Evolutionary conservation across 208 protist genomes (phyloP).

Genomic region (Trypanosoma cruzi): DNA sequence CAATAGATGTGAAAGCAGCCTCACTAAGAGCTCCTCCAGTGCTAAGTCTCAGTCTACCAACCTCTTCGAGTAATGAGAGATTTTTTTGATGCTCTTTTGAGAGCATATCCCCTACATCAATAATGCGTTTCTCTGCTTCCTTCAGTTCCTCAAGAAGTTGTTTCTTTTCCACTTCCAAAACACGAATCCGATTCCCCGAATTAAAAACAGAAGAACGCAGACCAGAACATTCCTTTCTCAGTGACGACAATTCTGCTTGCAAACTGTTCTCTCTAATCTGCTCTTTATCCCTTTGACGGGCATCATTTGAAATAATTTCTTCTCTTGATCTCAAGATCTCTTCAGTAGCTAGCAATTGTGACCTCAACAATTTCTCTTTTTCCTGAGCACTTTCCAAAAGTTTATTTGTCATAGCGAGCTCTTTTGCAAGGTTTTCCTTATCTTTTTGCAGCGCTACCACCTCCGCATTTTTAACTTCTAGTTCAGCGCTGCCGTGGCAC

Average conservation of each 20-base stretch:
- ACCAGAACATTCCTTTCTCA: slow-evolving; percentile 9
- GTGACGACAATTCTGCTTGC: background rate
- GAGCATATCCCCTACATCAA: slow-evolving; percentile 26
- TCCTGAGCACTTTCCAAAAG: slow-evolving; percentile 3
- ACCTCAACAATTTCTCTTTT: slow-evolving; percentile 6
- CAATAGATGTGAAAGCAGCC: slow-evolving; percentile 22
- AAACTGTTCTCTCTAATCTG: background rate
- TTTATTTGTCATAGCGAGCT: slow-evolving; percentile 1
- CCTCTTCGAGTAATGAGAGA: slow-evolving; percentile 17
- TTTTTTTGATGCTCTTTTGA: slow-evolving; percentile 15
- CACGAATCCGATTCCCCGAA: slow-evolving; percentile 19
- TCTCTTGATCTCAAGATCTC: slow-evolving; percentile 3
- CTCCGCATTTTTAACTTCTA: slow-evolving; percentile 7
- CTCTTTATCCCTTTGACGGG: background rate
- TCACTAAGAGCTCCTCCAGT: slow-evolving; percentile 16
- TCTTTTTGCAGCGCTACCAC: background rate
- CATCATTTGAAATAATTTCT: background rate
- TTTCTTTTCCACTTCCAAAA: slow-evolving; percentile 28
- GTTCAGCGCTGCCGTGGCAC: background rate
- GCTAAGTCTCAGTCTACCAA: slow-evolving; percentile 17
- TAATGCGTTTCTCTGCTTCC: slow-evolving; percentile 15
- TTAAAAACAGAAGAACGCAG: slow-evolving; percentile 3
- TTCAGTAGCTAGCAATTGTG: background rate
- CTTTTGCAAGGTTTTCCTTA: slow-evolving; percentile 12
- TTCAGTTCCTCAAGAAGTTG: slow-evolving; percentile 29